Evolutionary conservation across 352 stramenopile species (phyloP).

Genomic region (Pelagophyceae sp.): DNA sequence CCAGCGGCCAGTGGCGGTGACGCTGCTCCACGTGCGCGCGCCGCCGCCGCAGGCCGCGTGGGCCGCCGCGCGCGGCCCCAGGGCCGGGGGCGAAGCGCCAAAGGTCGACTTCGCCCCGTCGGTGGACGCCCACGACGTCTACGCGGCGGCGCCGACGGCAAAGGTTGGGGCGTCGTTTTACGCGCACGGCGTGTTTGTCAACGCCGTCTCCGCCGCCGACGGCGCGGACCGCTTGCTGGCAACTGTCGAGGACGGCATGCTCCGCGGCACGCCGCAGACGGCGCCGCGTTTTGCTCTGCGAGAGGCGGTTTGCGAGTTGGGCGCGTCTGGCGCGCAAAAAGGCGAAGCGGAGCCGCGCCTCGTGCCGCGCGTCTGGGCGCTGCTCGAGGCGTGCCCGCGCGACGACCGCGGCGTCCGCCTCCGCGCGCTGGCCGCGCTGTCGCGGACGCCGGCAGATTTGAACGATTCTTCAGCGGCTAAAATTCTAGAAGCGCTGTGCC

Average conservation of each 20-base stretch:
- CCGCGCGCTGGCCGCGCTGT: not conserved
- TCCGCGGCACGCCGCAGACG: not conserved
- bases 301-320: not conserved
- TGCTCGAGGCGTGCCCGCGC: not conserved
- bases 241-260: not conserved
- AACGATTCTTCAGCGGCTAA: not conserved
- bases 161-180: not conserved
- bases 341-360: too few species aligned
- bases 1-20: not conserved
- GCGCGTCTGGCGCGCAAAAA: not conserved
- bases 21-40: not conserved
- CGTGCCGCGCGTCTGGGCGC: not conserved
- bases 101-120: not conserved
- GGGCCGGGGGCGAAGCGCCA: not conserved
- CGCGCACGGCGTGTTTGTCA: not conserved
- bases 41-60: not conserved
- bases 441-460: not conserved
- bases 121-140: not conserved
- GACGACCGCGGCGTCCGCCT: not conserved
- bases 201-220: not conserved
- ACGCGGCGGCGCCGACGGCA: not conserved
- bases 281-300: not conserved
- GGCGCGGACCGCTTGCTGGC: not conserved
- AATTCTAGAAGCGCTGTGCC: not conserved
- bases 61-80: not conserved